Base-by-base conservation (phyloP, 176 grass and related monocot species). In the Leersia perrieri region DNA sequence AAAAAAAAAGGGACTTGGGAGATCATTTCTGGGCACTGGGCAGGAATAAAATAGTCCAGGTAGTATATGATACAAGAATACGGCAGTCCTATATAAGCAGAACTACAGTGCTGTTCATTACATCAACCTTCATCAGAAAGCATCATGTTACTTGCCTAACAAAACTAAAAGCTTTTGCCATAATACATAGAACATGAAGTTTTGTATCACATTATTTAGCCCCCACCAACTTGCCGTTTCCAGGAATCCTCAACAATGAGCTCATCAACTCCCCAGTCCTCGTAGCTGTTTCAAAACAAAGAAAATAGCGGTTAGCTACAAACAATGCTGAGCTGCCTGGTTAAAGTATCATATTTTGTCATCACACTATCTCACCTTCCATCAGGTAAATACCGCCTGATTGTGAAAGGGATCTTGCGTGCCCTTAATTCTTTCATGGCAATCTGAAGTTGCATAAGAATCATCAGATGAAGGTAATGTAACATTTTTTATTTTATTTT, bases 181-280 rank as follows among this genome's bases (percentile, higher is more conserved):
- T 51, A 8, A 4, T 51, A 51, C 47, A 47, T 47, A 16, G 15
- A 47, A 47, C 15, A 51, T 51, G 18, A 22, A 18, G n/a, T 12
- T 41, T 41, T 41, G 39, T 51, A 51, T 51, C 47, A 14, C 16
- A 20, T 51, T 51, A 20, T 93, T 85, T 57, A 96, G 53, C 81
- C 88, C 2, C 90, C 85, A 27, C 93, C 93, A 71, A 96, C 93
- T 60, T 96, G 90, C 12, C 88, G 86, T 28, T 96, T 96, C 88
- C 85, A 96, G 0, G 93, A 97, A 78, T 91, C 93, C 79, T 97
- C 93, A 61, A 97, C 90, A 44, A 93, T 97, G 28, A 97, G 88
- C 85, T 93, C 90, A 25, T 97, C 86, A 0, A 97, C 90, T 28
- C 93, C 93, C 90, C 88, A 97, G 38, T 97, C 93, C 73, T 93